Base-by-base conservation (phyloP, 2,329 filamentous ascomycete species). In the Aspergillus candidus region DNA sequence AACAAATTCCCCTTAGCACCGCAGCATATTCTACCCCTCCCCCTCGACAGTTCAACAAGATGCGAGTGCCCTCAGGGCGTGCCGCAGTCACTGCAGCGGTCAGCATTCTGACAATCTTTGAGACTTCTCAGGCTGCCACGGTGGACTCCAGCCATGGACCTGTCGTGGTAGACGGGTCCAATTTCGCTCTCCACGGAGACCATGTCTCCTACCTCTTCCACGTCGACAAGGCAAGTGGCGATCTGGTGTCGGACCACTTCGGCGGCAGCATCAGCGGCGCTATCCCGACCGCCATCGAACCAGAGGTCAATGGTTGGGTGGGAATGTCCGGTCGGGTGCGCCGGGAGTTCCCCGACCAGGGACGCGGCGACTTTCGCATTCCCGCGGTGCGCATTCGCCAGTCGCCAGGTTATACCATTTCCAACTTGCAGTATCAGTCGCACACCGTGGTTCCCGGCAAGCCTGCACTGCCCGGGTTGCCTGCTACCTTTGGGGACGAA, bases 341-440 rank as follows among this genome's bases (percentile, higher is more conserved):
- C 12, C 74, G 81, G 22, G 81, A 84, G 56, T 83, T 82, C 42
- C 81, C 81, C 2, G 80, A 84, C 47, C 66, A 80, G 4, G 80
- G 81, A 1, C 73, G 80, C 6, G 80, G 80, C 12, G 81, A 84
- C 55, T 80, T 82, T 50, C 73, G 82, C 3, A 65, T 75, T 3
- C 81, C 81, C 0, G 80, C 81, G 0, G 71, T 84, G 11, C 74
- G 77, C 32, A 79, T 84, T 52, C 70, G 72, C 41, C 79, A 84
- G 53, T 65, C 74, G 2, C 72, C 72, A 12, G 80, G 80, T 27
- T 72, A 78, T 47, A 81, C 78, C 0, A 72, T 84, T 11, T 77
- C 74, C 6, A 73, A 76, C 6, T 74, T 84, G 45, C 68, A 68
- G 32, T 84, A 83, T 54, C 68, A 74, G 43, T 80, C 77, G 0